Evolutionary conservation across 2,329 filamentous ascomycete genomes (phyloP).

Genomic region (Plenodomus biglobosus): DNA sequence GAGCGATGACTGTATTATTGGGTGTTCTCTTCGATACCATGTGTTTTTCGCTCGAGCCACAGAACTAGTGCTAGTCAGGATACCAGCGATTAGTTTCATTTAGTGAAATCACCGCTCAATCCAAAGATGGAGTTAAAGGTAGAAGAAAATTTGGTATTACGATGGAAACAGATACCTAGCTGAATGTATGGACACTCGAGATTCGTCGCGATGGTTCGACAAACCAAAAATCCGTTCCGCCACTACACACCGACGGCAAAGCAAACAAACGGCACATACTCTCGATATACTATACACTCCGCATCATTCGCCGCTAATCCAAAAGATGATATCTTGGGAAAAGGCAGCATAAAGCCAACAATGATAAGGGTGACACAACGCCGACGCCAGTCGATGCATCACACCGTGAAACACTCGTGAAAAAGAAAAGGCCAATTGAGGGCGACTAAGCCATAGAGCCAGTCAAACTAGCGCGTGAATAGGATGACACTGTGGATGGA

Average conservation of each 20-base stretch:
- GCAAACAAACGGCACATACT: not conserved
- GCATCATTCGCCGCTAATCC: not conserved
- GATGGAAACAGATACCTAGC: not conserved
- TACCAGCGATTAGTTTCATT: too few relatives aligned
- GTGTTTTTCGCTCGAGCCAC: too few relatives aligned
- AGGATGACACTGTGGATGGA: not conserved
- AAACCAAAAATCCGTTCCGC: not conserved
- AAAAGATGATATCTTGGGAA: not conserved
- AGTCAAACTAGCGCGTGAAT: not conserved
- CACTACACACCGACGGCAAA: not conserved
- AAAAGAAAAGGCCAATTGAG: not conserved
- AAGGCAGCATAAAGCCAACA: not conserved
- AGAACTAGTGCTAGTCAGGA: too few relatives aligned
- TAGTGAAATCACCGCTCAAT: too few relatives aligned
- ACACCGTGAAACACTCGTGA: not conserved
- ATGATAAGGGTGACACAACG: not conserved
- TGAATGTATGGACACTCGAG: not conserved
- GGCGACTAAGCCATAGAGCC: not conserved
- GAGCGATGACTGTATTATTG: not conserved
- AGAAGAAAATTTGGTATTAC: not conserved
- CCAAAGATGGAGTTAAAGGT: too few relatives aligned
- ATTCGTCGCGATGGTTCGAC: not conserved
- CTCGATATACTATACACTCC: not conserved
- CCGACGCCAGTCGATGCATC: constrained; percentile 1
- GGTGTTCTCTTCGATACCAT: too few relatives aligned